A percentile compares a stretch with the other conserved stretches of the same genome.
These are phyloP conservation scores for Epichloe baconii DNA, from an alignment of 2,329 filamentous ascomycete genomes.

Conservation along the genomic window DNA sequence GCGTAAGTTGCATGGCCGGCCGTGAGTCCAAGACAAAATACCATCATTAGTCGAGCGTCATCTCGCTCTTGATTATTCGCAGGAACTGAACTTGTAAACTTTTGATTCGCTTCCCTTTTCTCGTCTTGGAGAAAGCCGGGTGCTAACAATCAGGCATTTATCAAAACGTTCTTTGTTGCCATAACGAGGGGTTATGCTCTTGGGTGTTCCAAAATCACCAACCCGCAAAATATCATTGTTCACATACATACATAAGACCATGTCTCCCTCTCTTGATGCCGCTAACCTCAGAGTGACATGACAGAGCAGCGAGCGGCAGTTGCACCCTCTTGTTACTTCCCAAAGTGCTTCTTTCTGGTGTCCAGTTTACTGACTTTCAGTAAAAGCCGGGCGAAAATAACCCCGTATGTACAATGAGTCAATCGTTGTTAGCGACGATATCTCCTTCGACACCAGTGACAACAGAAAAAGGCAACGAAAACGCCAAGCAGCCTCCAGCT, in stretches of 20 bases:
- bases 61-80: too few relatives aligned
- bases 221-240: not conserved
- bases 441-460: not conserved
- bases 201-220: not conserved
- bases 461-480: constrained; percentile 9
- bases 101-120: too few relatives aligned
- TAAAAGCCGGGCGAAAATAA: not conserved
- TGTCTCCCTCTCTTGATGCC: not conserved
- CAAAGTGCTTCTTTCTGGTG: not conserved
- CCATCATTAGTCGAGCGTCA: too few relatives aligned
- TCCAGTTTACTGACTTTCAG: not conserved
- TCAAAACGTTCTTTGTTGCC: too few relatives aligned
- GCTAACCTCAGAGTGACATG: not conserved
- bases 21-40: too few relatives aligned
- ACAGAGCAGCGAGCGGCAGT: not conserved
- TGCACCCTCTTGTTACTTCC: not conserved
- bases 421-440: not conserved
- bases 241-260: not conserved
- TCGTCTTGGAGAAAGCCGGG: too few relatives aligned
- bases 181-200: too few relatives aligned
- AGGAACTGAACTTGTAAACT: too few relatives aligned
- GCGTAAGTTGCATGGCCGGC: too few relatives aligned
- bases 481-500: constrained; percentile 16
- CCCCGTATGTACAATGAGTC: not conserved
- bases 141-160: too few relatives aligned